Base-by-base conservation (phyloP, 257 asterid species). In the Solanum peruvianum region DNA sequence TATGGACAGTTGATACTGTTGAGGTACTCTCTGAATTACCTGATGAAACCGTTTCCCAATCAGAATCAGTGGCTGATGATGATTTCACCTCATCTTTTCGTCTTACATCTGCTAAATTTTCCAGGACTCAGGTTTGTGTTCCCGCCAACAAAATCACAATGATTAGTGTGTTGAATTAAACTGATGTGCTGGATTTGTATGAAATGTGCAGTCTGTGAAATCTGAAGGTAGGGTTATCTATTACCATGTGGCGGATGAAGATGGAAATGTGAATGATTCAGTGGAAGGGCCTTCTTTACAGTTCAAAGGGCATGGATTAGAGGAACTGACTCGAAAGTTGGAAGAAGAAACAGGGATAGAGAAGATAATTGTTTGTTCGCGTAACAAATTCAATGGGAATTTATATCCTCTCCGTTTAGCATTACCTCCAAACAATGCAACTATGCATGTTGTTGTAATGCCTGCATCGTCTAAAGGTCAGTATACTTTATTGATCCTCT, bases 401-500 rank as follows among this genome's bases (percentile, higher is more conserved):
- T 91, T 97, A 64, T 94, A 91, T 92, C 98, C 98, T 5, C 97
- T 97, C 42, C 93, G 98, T 52, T 47, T 95, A 93, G 94, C 95
- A 64, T 92, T 97, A 70, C 99, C 99, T 86, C 99, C 99, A 69
- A 97, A 94, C 92, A 94, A 93, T 86, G 94, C 97, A 37, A 91
- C 97, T n/a, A 94, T 97, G 98, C 91, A 92, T 42, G 89, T 95
- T 47, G 98, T 97, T 73, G 97, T 95, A 2, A 92, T 97, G 86
- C 97, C 99, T 18, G 91, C 98, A 9, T 90, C 98, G 6, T 97
- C 97, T 88, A 92, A 56, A 92, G 95, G 99, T 97, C 82, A 3
- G 93, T 58, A 62, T 85, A 66, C 45, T 27, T 5, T 37, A 37
- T 33, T 33, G 11, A 37, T 33, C 70, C 13, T 13, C 31, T 33